phyloP scores from a whole-genome alignment of 352 stramenopile genomes.

The Phytophthora brassicae region DNA sequence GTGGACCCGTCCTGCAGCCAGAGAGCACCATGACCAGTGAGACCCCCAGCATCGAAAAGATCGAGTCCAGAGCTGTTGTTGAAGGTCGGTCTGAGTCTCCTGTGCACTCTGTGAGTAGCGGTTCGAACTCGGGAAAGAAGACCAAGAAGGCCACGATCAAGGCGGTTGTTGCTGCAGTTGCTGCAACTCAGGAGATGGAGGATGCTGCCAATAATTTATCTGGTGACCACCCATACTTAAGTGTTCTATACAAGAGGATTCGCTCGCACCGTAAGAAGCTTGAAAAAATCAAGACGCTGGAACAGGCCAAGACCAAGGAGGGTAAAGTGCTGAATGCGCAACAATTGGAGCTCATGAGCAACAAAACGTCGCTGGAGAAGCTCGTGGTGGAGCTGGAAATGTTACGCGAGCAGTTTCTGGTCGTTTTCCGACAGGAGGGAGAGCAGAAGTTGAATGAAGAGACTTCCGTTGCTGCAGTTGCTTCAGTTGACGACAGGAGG shows the following conservation, averaged over 20 bases:
- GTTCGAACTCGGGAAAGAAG: slow-evolving; percentile 13
- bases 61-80: slow-evolving; percentile 2
- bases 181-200: slow-evolving; percentile 25
- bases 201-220: slow-evolving; percentile 42
- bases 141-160: slow-evolving; percentile 30
- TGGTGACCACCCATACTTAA: slow-evolving; percentile 78
- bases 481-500: too few relatives aligned
- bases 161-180: slow-evolving; percentile 15
- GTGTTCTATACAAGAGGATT: slow-evolving; percentile 81
- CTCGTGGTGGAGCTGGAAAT: slow-evolving; percentile 74
- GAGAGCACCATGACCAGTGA: slow-evolving; percentile 27
- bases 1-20: slow-evolving; percentile 17
- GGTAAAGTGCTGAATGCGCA: slow-evolving; percentile 78
- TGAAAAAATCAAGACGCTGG: slow-evolving; percentile 80
- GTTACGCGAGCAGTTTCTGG: slow-evolving; percentile 78
- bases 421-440: slow-evolving; percentile 54
- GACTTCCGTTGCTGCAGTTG: slow-evolving; percentile 10
- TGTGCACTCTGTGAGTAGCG: slow-evolving; percentile 9
- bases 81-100: neutral
- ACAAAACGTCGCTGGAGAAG: slow-evolving; percentile 71
- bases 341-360: slow-evolving; percentile 69
- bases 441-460: slow-evolving; percentile 35
- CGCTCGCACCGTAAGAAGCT: slow-evolving; percentile 85
- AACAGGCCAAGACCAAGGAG: slow-evolving; percentile 42
- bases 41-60: slow-evolving; percentile 17